Conservation (phyloP, 208 protist genomes). For the Leptomonas seymouri region DNA sequence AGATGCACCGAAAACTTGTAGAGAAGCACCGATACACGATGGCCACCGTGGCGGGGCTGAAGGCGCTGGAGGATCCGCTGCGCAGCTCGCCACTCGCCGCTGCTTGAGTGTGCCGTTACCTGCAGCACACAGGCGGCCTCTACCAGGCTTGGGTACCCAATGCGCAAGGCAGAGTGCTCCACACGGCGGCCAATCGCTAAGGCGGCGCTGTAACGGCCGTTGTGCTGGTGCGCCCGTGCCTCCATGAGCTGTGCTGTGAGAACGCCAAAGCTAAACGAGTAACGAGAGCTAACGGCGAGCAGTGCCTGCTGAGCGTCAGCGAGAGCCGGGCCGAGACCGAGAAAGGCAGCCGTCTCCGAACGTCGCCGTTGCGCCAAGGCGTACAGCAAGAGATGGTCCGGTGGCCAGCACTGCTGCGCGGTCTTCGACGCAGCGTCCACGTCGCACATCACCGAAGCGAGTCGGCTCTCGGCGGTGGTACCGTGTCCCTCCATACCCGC, state of each 20-base stretch:
- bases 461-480: neutral
- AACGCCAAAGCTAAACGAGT: conserved; percentile 69
- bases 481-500: conserved; percentile 1
- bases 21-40: conserved; percentile 14
- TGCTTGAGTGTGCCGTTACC: conserved; percentile 13
- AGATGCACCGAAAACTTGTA: conserved; percentile 25
- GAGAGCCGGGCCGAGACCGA: conserved; percentile 43
- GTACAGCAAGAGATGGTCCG: conserved; percentile 75
- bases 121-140: conserved; percentile 23
- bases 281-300: conserved; percentile 40
- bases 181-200: conserved; percentile 33
- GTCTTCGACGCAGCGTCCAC: neutral
- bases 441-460: neutral
- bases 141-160: conserved; percentile 42
- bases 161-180: conserved; percentile 34
- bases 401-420: conserved; percentile 46
- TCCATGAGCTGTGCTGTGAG: conserved; percentile 59
- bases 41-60: conserved; percentile 8
- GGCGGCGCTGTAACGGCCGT: conserved; percentile 40
- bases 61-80: conserved; percentile 12
- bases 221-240: conserved; percentile 39
- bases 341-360: conserved; percentile 58
- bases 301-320: conserved; percentile 35
- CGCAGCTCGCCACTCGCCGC: conserved; percentile 18
- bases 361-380: conserved; percentile 57